Base-by-base conservation (phyloP, 192 early-diverging fungal genomes). In the Linderina pennispora region DNA sequence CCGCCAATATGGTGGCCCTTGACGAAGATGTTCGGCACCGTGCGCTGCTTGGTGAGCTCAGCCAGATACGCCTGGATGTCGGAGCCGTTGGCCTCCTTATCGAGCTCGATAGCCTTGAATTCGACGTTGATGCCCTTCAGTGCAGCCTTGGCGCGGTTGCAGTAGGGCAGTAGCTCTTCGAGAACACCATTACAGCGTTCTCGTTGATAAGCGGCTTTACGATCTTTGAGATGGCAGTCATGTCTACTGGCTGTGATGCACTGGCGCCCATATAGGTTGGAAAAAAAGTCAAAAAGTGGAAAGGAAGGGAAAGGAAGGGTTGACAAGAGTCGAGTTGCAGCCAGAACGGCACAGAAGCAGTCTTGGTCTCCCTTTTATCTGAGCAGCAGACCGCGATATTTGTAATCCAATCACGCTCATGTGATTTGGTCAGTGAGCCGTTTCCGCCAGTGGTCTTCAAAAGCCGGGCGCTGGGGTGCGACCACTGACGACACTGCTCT, bases 151-250 rank as follows among this genome's bases (percentile, higher is more conserved):
- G 82, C 77, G 22, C 49, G 67, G 22, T 41, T 39, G 61, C 82
- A 85, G 60, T 80, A 89, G 82, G 83, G 66, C 84, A 89, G 40
- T 75, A 77, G 5, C 75, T 66, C 65, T 85, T 95, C 59, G 85
- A 85, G 71, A 91, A 91, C 34, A 93, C 80, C 55, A 67, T 62
- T 15, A 74, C 64, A 15, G 36, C 34, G 55, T 67, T 67, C 26
- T 49, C 47, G 33, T 28, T 48, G 43, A 74, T 57, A 39, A 67
- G 58, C n/a, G 28, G 17, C 17, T 40, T 57, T 33, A 56, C 70
- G 22, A 58, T 48, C 42, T 52, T 48, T 10, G 58, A 19, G 21
- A 53, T 36, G 20, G 53, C 25, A 2, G 49, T 35, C 65, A 68
- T 68, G n/a, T 55, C 38, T 40, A 8, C 38, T 5, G 38, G 38